phyloP scores from a whole-genome alignment of 257 asterid genomes.

The Petrea volubilis region DNA sequence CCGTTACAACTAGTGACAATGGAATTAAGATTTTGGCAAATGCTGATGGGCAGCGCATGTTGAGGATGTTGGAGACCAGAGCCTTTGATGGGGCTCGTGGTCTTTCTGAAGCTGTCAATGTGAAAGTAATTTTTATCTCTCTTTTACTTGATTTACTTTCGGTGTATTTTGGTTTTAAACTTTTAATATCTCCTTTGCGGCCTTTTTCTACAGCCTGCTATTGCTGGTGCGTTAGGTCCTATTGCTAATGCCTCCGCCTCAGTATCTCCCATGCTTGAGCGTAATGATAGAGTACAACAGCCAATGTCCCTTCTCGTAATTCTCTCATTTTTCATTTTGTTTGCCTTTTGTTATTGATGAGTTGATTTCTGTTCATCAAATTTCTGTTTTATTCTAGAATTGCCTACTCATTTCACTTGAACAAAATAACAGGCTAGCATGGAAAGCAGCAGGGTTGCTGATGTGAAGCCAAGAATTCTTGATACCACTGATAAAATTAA shows the following conservation, averaged over 20 bases:
- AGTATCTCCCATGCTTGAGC: constrained; percentile 65
- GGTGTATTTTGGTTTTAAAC: neutral
- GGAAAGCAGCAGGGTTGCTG: constrained; percentile 80
- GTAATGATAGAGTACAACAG: constrained; percentile 74
- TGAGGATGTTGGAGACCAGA: constrained; percentile 87
- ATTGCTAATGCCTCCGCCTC: constrained; percentile 61
- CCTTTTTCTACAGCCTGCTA: constrained; percentile 56
- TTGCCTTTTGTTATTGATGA: constrained; percentile 3
- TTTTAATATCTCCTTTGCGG: constrained; percentile 4
- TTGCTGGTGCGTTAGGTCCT: constrained; percentile 73
- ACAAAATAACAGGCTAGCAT: constrained; percentile 58
- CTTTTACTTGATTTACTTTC: neutral
- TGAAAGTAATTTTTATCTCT: constrained; percentile 50
- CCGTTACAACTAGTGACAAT: constrained; percentile 88
- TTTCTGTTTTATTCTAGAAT: neutral
- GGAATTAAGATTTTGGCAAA: constrained; percentile 94
- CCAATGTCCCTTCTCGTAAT: constrained; percentile 83
- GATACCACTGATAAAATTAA: constrained; percentile 66
- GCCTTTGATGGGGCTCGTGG: constrained; percentile 83
- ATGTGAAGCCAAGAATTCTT: constrained; percentile 82
- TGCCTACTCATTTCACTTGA: constrained; percentile 28
- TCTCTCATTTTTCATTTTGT: constrained; percentile 9
- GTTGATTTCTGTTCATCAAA: constrained; percentile 4
- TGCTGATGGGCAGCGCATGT: constrained; percentile 83
- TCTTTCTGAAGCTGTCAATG: constrained; percentile 69